Evolutionary conservation across 371 early-diverging fungal genomes (phyloP).

Genomic region (Lichtheimia ornata): DNA sequence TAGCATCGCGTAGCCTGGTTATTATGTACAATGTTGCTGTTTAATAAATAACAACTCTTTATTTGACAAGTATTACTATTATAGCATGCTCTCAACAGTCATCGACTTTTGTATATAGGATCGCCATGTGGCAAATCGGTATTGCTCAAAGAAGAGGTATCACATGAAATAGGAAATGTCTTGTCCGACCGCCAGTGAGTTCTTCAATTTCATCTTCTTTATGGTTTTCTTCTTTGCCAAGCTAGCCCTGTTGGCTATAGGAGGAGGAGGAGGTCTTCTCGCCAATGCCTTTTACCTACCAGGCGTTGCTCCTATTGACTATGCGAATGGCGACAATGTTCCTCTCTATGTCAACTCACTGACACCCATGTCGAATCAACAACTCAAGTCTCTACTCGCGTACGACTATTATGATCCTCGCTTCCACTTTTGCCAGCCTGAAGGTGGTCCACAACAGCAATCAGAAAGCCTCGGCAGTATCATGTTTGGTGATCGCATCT

Average conservation of each 20-base stretch:
- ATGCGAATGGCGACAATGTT: slow-evolving; percentile 64
- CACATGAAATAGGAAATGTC: too few relatives aligned
- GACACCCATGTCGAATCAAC: slow-evolving; percentile 62
- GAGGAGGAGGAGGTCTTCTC: background rate
- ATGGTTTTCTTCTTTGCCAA: slow-evolving; percentile 10
- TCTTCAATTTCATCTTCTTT: background rate
- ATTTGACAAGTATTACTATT: too few relatives aligned
- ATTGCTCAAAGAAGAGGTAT: too few relatives aligned
- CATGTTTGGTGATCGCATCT: slow-evolving; percentile 92
- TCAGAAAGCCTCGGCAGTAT: slow-evolving; percentile 85
- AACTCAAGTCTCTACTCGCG: slow-evolving; percentile 74
- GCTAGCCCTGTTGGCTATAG: slow-evolving; percentile 7
- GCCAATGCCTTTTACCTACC: slow-evolving; percentile 79
- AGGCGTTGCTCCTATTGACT: slow-evolving; percentile 89
- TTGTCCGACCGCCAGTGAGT: too few relatives aligned
- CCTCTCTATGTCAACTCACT: slow-evolving; percentile 83
- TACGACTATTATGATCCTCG: slow-evolving; percentile 81
- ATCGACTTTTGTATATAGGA: too few relatives aligned
- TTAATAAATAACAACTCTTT: too few relatives aligned
- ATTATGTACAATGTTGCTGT: too few relatives aligned
- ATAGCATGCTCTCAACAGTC: too few relatives aligned
- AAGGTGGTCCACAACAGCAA: slow-evolving; percentile 60
- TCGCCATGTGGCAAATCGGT: too few relatives aligned
- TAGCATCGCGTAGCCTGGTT: too few relatives aligned
- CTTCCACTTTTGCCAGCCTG: slow-evolving; percentile 84